phyloP scores from a whole-genome alignment of 1,139 yeast genomes.

The Arxiozyma slooffiae region DNA sequence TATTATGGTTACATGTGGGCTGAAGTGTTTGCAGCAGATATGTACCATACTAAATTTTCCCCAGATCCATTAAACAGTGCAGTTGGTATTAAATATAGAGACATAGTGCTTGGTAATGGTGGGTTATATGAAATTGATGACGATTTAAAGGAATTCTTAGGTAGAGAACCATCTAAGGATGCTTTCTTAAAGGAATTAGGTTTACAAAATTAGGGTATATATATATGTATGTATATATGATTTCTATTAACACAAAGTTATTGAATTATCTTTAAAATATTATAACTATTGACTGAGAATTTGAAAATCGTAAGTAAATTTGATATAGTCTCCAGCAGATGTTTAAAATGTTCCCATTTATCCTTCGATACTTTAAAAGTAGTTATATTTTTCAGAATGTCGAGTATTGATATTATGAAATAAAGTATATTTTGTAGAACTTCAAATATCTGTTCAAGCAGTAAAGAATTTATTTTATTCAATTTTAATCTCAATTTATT shows the following conservation, averaged over 20 bases:
- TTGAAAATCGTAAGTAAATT: slow-evolving; percentile 17
- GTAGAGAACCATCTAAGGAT: slow-evolving; percentile 62
- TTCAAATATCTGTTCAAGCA: slow-evolving; percentile 15
- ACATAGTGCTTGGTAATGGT: slow-evolving; percentile 59
- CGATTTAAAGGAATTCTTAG: slow-evolving; percentile 54
- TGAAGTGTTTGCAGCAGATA: slow-evolving; percentile 76
- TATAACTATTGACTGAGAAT: slow-evolving; percentile 10
- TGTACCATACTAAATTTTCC: slow-evolving; percentile 64
- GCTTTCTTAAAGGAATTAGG: slow-evolving; percentile 65
- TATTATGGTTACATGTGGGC: slow-evolving; percentile 84
- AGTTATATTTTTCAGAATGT: slow-evolving; percentile 10
- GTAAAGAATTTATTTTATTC: slow-evolving; percentile 9
- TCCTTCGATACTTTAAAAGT: background rate
- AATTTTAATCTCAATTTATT: slow-evolving; percentile 1
- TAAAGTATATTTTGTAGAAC: slow-evolving; percentile 19
- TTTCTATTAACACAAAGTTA: background rate
- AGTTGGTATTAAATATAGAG: slow-evolving; percentile 60
- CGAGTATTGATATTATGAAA: slow-evolving; percentile 15
- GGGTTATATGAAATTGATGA: slow-evolving; percentile 64
- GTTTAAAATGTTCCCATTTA: slow-evolving; percentile 10
- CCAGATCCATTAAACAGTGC: slow-evolving; percentile 54
- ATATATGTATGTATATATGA: background rate
- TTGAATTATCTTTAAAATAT: background rate
- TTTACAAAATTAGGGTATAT: slow-evolving; percentile 6
- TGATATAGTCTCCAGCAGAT: slow-evolving; percentile 17